Evolutionary conservation across 2,329 filamentous ascomycete species (phyloP), one percentile per base, ranked within the genome.

Genomic region (Phialophora expanda): DNA sequence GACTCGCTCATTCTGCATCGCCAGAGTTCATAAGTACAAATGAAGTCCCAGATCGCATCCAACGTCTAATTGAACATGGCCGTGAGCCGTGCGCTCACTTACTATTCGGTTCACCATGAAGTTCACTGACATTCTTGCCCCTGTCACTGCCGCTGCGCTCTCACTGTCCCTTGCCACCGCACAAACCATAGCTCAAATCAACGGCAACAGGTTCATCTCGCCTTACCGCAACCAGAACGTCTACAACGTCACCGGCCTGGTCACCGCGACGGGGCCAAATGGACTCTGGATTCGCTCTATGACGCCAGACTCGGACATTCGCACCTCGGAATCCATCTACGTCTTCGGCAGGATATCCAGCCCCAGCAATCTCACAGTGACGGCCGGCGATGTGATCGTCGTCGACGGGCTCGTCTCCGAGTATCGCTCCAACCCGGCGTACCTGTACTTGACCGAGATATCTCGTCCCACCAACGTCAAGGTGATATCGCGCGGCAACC

Each of bases 211-310:
- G 24, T 91, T 85, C 76, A 75, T 90, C 56, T 91, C 89, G 17
- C 83, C 87, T 0, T 85, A 85, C 74, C 80, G 80, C 8, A 84
- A 84, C 56, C 77, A 87, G 74, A 78, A 77, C 6, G 85, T 90
- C 58, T 83, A 81, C 24, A 84, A 84, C 64, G 81, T 91, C 63
- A 82, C 83, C 38, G 89, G 89, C 44, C 77, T 90, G 11, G 82
- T 91, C 17, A 89, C 87, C 20, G 89, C 88, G 38, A 87, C 87
- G 73, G 82, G 84, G 0, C 81, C 84, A 14, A 81, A 80, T 66
- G 89, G 89, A 12, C 81, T 91, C 74, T 91, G 84, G 80, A 79
- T 91, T 20, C 85, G 86, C 51, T 89, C 88, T 1, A 84, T 83
- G 0, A 79, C 78, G 38, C 83, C 86, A 0, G 85, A 89, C 73